Evolutionary conservation across 441 rosid genomes (phyloP), one percentile per base, ranked within the genome.

Genomic region (Dalechampia spathulata): DNA sequence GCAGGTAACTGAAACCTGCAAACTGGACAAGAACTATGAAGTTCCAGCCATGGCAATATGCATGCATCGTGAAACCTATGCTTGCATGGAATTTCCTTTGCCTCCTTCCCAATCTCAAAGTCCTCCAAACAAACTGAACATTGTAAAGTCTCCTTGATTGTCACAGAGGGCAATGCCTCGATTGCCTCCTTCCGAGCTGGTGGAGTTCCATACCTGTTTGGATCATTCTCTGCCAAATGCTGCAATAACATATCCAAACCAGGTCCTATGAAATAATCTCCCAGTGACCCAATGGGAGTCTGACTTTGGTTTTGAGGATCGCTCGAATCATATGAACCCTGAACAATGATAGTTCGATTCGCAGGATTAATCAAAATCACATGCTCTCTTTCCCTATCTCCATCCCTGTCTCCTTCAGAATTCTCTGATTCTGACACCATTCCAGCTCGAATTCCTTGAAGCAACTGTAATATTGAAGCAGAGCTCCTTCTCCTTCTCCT

Each of bases 1-100:
- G 75, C 55, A 7, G 93, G 84, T 28, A 90, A 32, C 69, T 82
- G 81, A 55, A 72, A 81, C 32, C 96, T 73, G 71, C 96, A 88
- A 2, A 86, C 82, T 0, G 97, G 97, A 51, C 93, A 89, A 9
- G 95, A 86, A 68, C 83, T 80, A 48, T 84, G 74, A 19, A 72
- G 74, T 23, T 80, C 66, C 7, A 89, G 66, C 97, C 97, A 89
- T 1, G 95, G 95, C 14, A 81, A 54, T 66, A 89, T 75, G 43
- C 97, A 89, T 9, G 67, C 79, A 15, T 54, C 52, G 49, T 89
- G 97, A 65, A 79, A 89, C 46, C 80, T 63, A 53, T 89, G 97
- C 62, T 79, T 81, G 59, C 96, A 89, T 14, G 96, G 96, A 86
- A 86, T 77, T 75, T 84, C 86, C 49, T 78, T 72, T 30, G 83